Evolutionary conservation across 2,329 filamentous ascomycete genomes (phyloP), one percentile per base, ranked within the genome.

Genomic region (Penicillium frequentans): DNA sequence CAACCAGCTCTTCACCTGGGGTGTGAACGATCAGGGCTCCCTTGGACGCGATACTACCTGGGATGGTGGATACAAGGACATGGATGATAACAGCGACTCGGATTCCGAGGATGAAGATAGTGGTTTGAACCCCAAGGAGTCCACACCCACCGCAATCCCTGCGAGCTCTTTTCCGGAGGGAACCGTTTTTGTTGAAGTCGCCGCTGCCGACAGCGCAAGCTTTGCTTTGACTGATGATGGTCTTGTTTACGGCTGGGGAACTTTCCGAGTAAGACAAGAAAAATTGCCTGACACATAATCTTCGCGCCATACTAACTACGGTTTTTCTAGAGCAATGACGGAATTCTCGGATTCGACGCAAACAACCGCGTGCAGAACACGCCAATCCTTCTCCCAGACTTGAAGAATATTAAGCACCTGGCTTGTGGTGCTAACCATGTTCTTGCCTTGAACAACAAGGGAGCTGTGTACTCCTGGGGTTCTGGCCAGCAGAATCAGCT

Each of bases 1-100:
- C 73, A 91, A 92, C 79, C 87, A 87, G 76, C 89, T 96, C 64
- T 78, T 91, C 53, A 92, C 90, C 27, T 96, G 91, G 91, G 91
- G 91, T 53, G 90, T 95, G 65, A 95, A 95, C 70, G 91, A 96
- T 69, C 87, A 92, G 69, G 89, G 89, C 61, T 90, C 91, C 9
- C 82, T 96, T 37, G 91, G 91, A 43, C 83, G 91, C 69, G 84
- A 90, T 69, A 93, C 89, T 3, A 77, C 77, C 13, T 88, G 86
- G 82, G 84, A 88, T 2, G 88, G 88, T 49, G 86, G 85, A 52
- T 74, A 82, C 66, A 79, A 78, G 61, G 81, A 84, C 56, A 77
- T 82, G 49, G 78, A 80, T 42, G 78, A 75, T 13, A 73, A 62
- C 47, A 70, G 62, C 47, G 69, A 67, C 52, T 64, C 69, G 4